Conservation (phyloP, 2,329 filamentous ascomycete species). For the Leptographium procerum region DNA sequence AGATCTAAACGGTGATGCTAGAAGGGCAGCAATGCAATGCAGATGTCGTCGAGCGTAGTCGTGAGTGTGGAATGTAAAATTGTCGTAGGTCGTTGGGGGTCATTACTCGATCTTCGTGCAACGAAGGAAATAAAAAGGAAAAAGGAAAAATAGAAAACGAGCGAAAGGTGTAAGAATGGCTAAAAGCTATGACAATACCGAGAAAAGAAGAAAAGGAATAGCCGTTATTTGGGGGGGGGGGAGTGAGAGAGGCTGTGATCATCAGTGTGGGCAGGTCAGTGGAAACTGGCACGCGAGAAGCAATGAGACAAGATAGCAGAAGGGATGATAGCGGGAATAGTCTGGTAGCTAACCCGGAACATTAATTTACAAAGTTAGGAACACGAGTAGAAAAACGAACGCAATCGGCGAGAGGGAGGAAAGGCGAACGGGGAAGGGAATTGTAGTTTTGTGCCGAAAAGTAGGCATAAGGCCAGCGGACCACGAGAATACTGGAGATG, state of each 20-base stretch:
- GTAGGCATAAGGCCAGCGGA: background rate
- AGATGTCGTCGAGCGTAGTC: background rate
- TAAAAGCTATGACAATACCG: background rate
- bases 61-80: background rate
- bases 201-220: background rate
- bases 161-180: background rate
- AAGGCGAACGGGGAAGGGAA: background rate
- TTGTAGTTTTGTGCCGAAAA: background rate
- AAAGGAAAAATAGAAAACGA: background rate
- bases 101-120: slow-evolving; percentile 7
- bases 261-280: background rate
- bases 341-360: background rate
- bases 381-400: background rate
- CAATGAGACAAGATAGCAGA: background rate
- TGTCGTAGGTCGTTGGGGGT: slow-evolving; percentile 2
- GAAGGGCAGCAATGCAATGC: background rate
- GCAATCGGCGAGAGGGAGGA: background rate
- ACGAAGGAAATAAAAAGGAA: background rate
- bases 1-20: background rate
- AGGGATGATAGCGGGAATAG: background rate
- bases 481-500: no score
- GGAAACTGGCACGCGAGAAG: background rate
- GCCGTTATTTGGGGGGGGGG: background rate
- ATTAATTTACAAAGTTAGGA: background rate
- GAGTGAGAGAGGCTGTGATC: background rate